Conservation (phyloP, 225 moss, liverwort and hornwort species). For the Physcomitrellopsis africana region DNA sequence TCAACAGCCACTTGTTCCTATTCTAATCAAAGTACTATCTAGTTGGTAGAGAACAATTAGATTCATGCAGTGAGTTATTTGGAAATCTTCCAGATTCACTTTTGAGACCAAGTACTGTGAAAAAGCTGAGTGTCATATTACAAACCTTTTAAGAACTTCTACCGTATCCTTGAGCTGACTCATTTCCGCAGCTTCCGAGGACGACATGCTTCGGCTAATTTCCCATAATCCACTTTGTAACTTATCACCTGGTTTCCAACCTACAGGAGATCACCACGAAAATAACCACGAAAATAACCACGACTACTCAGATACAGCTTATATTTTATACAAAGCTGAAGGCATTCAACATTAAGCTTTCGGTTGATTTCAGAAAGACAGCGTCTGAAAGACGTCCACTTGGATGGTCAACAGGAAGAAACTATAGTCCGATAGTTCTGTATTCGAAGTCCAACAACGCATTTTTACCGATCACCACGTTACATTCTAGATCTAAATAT, state of each 20-base stretch:
- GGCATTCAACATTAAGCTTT: too few species aligned
- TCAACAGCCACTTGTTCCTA: background rate
- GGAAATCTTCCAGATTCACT: background rate
- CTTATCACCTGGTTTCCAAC: slow-evolving; percentile 69
- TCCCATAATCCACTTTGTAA: slow-evolving; percentile 53
- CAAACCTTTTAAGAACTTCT: slow-evolving; percentile 54
- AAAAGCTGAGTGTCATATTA: background rate
- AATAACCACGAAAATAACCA: background rate
- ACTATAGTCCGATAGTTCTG: too few species aligned
- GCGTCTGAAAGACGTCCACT: too few species aligned
- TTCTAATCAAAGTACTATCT: background rate
- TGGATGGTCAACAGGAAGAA: too few species aligned
- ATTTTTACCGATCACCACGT: too few species aligned
- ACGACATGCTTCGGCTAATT: slow-evolving; percentile 45
- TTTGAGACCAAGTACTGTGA: background rate
- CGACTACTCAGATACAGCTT: background rate
- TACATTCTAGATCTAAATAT: too few species aligned
- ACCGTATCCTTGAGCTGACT: slow-evolving; percentile 57
- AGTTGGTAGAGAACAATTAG: background rate
- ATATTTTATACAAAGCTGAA: background rate
- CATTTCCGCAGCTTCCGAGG: slow-evolving; percentile 66
- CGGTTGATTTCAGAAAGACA: too few species aligned
- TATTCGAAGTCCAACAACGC: too few species aligned
- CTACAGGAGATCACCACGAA: slow-evolving; percentile 19
- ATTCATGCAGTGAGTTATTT: background rate